These are phyloP conservation scores for Podaxis sp. DNA, from an alignment of 768 basidiomycete species.

Conservation along the genomic window DNA sequence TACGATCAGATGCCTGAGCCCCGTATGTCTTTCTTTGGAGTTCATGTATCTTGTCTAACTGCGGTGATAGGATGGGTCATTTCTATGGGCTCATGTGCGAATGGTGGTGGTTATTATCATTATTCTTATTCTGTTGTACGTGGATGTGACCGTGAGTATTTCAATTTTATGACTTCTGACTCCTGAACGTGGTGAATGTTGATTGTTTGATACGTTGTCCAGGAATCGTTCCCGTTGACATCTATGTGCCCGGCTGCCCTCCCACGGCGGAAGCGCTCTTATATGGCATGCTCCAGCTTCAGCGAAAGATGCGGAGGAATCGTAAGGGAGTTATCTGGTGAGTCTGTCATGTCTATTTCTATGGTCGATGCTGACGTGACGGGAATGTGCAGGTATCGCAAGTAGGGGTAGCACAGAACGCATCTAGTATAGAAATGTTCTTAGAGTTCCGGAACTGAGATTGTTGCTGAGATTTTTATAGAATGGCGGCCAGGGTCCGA, in stretches of 20 bases:
- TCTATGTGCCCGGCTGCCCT: slow-evolving; percentile 96
- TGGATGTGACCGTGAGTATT: slow-evolving; percentile 86
- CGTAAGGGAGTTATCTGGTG: slow-evolving; percentile 89
- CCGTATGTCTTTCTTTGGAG: slow-evolving; percentile 43
- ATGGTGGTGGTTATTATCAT: slow-evolving; percentile 96
- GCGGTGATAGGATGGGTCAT: slow-evolving; percentile 86
- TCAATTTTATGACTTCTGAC: background rate
- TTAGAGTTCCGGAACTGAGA: background rate
- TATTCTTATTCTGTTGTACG: slow-evolving; percentile 99
- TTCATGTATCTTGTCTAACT: background rate
- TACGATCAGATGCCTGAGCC: slow-evolving; percentile 99
- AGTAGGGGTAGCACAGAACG: slow-evolving; percentile 30
- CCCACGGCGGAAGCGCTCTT: slow-evolving; percentile 96
- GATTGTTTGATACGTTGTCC: slow-evolving; percentile 14
- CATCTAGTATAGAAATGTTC: slow-evolving; percentile 5
- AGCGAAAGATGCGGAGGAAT: slow-evolving; percentile 92
- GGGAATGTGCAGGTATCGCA: slow-evolving; percentile 49
- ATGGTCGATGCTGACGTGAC: background rate
- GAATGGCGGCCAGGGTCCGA: slow-evolving; percentile 8
- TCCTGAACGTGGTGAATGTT: slow-evolving; percentile 4
- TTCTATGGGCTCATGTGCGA: slow-evolving; percentile 99
- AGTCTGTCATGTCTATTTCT: slow-evolving; percentile 19
- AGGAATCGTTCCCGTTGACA: slow-evolving; percentile 98
- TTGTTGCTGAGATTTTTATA: slow-evolving; percentile 3
- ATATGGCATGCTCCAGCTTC: slow-evolving; percentile 95